Conservation (phyloP, 805 yeast species). For the Saccharomycopsis sp. region DNA sequence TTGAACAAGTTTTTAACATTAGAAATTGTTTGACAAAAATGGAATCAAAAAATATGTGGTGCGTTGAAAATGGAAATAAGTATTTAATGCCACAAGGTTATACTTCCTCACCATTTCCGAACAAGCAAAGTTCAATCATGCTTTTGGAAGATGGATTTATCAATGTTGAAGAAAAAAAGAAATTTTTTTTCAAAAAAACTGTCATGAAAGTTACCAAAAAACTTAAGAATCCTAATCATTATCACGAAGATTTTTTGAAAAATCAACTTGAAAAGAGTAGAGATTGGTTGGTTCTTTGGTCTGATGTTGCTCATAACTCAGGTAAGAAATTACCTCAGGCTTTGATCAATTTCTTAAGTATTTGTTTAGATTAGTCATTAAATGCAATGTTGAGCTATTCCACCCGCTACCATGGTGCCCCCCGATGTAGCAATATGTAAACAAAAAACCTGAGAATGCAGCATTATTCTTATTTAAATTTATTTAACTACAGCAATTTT, state of each 20-base stretch:
- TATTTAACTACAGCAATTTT: too few species aligned
- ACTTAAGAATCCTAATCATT: constrained; percentile 3
- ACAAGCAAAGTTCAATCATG: too few species aligned
- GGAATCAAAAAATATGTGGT: constrained; percentile 4
- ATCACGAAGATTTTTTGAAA: constrained; percentile 1
- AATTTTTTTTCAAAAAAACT: constrained; percentile 1
- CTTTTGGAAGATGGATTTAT: constrained; percentile 1
- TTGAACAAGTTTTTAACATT: background rate
- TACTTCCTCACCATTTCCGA: too few species aligned
- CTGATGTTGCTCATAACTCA: background rate
- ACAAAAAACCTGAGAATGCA: too few species aligned
- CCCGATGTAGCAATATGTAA: too few species aligned
- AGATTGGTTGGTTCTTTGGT: constrained; percentile 2
- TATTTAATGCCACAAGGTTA: constrained; percentile 4
- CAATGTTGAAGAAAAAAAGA: constrained; percentile 1
- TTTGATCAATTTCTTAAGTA: too few species aligned
- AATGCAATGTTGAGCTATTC: too few species aligned
- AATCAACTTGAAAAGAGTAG: too few species aligned
- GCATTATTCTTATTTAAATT: too few species aligned
- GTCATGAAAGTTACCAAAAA: constrained; percentile 2
- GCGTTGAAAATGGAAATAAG: background rate
- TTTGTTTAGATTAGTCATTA: too few species aligned
- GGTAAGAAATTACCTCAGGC: too few species aligned
- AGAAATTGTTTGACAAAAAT: background rate
- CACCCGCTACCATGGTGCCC: too few species aligned